These are phyloP conservation scores for Lactarius indigo DNA, from an alignment of 768 basidiomycete species.

Conservation along the genomic window DNA sequence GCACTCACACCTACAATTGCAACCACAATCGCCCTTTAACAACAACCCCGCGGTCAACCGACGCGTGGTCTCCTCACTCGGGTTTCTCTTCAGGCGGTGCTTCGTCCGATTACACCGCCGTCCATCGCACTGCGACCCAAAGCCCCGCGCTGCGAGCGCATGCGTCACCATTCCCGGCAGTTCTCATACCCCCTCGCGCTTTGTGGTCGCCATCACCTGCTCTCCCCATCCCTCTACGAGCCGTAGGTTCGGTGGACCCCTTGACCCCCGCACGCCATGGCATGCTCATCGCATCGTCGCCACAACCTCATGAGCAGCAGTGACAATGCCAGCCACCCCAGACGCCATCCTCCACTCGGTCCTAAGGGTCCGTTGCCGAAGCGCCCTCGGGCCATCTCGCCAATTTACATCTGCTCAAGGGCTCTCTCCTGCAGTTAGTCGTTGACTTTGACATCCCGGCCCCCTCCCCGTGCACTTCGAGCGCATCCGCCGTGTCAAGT, in stretches of 20 bases:
- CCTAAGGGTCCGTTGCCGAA: conserved; percentile 23
- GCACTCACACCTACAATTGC: neutral
- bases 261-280: conserved; percentile 9
- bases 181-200: neutral
- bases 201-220: neutral
- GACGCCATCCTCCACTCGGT: conserved; percentile 16
- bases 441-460: conserved; percentile 22
- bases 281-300: neutral
- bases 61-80: neutral
- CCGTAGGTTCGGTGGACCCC: conserved; percentile 1
- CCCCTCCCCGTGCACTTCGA: conserved; percentile 23
- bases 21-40: neutral
- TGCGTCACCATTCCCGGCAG: neutral
- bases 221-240: neutral
- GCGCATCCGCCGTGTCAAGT: too few relatives aligned
- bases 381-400: conserved; percentile 27
- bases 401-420: conserved; percentile 24
- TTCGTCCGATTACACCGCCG: neutral
- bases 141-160: neutral
- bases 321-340: neutral
- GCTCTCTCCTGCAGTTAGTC: conserved; percentile 22
- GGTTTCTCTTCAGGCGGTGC: neutral
- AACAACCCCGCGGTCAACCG: neutral
- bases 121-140: neutral
- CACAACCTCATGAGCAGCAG: neutral